These are phyloP conservation scores for Leccinum aurantiacum DNA, from an alignment of 768 basidiomycete species.

Conservation along the genomic window DNA sequence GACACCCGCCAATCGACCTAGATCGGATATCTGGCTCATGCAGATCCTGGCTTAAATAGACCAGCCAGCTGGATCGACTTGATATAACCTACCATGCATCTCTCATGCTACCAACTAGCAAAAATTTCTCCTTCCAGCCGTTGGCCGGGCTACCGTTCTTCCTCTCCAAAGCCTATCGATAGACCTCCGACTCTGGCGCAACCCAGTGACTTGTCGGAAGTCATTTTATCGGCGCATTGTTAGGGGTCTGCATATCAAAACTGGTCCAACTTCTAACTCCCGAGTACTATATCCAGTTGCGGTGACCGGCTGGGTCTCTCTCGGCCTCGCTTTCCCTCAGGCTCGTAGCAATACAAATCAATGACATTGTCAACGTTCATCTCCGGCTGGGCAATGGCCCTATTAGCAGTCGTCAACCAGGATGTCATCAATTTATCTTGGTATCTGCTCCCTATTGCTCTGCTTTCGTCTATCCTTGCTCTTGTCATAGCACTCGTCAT, in stretches of 20 bases:
- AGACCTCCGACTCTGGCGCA: slow-evolving; percentile 45
- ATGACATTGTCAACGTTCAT: slow-evolving; percentile 42
- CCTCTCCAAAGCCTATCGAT: slow-evolving; percentile 36
- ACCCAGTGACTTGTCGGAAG: slow-evolving; percentile 50
- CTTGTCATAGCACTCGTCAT: slow-evolving; percentile 45
- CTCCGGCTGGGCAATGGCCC: slow-evolving; percentile 58
- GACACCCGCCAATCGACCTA: not conserved
- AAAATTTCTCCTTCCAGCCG: not conserved
- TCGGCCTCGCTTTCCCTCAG: slow-evolving; percentile 40
- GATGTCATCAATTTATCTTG: slow-evolving; percentile 47
- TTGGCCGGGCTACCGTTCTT: slow-evolving; percentile 17
- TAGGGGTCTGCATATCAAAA: slow-evolving; percentile 51
- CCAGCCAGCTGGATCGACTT: not conserved
- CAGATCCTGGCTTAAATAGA: not conserved
- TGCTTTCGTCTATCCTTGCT: slow-evolving; percentile 46
- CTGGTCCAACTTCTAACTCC: slow-evolving; percentile 47
- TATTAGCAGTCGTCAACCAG: slow-evolving; percentile 45
- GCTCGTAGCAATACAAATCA: slow-evolving; percentile 50
- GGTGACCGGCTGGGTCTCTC: slow-evolving; percentile 41
- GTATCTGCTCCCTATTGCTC: slow-evolving; percentile 53
- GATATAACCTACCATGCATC: slow-evolving; percentile 3
- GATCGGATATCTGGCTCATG: not conserved
- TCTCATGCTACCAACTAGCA: not conserved
- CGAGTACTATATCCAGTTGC: slow-evolving; percentile 42
- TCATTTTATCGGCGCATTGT: slow-evolving; percentile 39